Evolutionary conservation across 192 early-diverging fungal genomes (phyloP).

Genomic region (Chytriomyces confervae): DNA sequence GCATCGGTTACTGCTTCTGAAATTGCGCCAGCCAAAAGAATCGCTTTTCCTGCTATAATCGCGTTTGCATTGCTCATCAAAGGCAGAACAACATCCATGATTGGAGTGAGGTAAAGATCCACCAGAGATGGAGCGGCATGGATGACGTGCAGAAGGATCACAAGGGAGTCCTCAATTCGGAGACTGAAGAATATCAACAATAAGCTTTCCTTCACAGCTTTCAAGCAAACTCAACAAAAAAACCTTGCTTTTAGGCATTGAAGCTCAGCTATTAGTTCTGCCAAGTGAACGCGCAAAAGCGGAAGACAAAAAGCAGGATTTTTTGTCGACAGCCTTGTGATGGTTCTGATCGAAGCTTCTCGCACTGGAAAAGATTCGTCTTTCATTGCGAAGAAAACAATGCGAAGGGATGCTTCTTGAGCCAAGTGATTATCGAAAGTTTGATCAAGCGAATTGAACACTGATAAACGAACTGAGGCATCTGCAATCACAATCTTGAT

Average conservation of each 20-base stretch:
- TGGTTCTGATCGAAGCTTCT: conserved; percentile 68
- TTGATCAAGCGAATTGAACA: conserved; percentile 67
- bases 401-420: conserved; percentile 78
- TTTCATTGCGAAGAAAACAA: conserved; percentile 76
- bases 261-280: conserved; percentile 78
- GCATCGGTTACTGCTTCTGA: conserved; percentile 57
- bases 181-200: conserved; percentile 39
- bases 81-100: conserved; percentile 73
- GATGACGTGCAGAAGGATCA: conserved; percentile 70
- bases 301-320: conserved; percentile 87
- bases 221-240: neutral
- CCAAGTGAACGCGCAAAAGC: conserved; percentile 66
- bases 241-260: conserved; percentile 62
- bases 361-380: conserved; percentile 82
- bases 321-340: conserved; percentile 72
- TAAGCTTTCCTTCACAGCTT: neutral
- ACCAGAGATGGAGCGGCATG: conserved; percentile 70
- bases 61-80: conserved; percentile 66
- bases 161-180: conserved; percentile 75
- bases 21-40: conserved; percentile 73
- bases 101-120: conserved; percentile 76
- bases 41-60: conserved; percentile 71
- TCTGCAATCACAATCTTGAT: neutral
- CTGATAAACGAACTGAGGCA: conserved; percentile 61
- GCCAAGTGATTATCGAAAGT: conserved; percentile 78